Conservation (phyloP, 2,329 filamentous ascomycete genomes). For the Xylaria sp. region DNA sequence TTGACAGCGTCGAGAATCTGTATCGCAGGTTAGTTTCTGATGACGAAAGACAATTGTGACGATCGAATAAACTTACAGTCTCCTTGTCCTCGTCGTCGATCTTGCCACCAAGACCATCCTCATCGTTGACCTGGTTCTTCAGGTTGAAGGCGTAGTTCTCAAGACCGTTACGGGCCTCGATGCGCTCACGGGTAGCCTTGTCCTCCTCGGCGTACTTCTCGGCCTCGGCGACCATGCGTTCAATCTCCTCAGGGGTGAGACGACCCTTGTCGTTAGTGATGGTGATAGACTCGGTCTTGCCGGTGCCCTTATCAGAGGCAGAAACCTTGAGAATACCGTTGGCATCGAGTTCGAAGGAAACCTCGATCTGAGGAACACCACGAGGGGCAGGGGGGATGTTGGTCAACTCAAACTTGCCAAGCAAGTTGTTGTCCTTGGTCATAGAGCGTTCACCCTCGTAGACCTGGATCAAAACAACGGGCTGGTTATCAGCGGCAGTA, state of each 20-base stretch:
- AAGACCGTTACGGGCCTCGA: constrained; percentile 90
- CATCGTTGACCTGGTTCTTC: constrained; percentile 98
- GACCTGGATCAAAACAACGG: constrained; percentile 90
- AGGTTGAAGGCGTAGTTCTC: constrained; percentile 99
- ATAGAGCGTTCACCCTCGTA: constrained; percentile 89
- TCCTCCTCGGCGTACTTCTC: constrained; percentile 99
- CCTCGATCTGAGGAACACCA: constrained; percentile 96
- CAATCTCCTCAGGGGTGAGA: constrained; percentile 92
- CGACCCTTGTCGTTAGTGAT: constrained; percentile 99
- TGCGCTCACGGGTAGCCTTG: constrained; percentile 95
- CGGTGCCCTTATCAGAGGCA: constrained; percentile 95
- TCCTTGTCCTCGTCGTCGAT: constrained; percentile 99
- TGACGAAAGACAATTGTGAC: neutral
- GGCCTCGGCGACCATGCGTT: constrained; percentile 97
- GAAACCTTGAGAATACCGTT: constrained; percentile 98
- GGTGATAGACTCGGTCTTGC: constrained; percentile 94
- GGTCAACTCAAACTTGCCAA: constrained; percentile 97
- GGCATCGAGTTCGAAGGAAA: constrained; percentile 94
- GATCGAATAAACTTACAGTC: constrained; percentile 53
- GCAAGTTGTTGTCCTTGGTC: constrained; percentile 95
- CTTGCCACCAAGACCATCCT: constrained; percentile 95
- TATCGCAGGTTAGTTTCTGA: constrained; percentile 32
- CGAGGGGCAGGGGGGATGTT: constrained; percentile 92
- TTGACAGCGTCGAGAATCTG: constrained; percentile 90
- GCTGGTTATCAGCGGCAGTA: constrained; percentile 93